phyloP scores from a whole-genome alignment of 495 filamentous ascomycete genomes.

The Cenococcum geophilum region DNA sequence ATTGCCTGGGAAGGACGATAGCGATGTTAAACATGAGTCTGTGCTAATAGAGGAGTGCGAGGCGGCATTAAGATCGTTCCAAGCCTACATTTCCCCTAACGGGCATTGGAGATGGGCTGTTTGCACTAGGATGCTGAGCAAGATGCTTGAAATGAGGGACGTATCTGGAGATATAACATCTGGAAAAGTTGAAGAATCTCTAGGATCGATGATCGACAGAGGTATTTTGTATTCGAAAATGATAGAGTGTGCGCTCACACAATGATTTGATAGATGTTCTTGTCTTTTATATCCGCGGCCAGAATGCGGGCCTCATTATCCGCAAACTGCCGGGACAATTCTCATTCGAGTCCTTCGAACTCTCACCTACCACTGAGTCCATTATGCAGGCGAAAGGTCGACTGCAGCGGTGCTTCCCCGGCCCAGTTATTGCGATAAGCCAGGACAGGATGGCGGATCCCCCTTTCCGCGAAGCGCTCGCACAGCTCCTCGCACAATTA shows the following conservation, averaged over 20 bases:
- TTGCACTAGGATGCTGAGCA: too few species aligned
- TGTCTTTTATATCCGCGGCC: constrained; percentile 46
- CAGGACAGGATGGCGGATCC: constrained; percentile 33
- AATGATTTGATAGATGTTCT: constrained; percentile 20
- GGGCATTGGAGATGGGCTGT: too few species aligned
- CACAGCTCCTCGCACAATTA: constrained; percentile 43
- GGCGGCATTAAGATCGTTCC: too few species aligned
- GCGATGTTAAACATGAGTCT: too few species aligned
- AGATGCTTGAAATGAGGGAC: too few species aligned
- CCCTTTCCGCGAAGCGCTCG: constrained; percentile 39
- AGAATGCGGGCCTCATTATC: constrained; percentile 57
- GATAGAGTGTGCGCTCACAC: background rate
- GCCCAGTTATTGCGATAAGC: constrained; percentile 42
- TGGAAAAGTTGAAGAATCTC: too few species aligned
- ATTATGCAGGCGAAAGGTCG: constrained; percentile 48
- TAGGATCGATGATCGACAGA: too few species aligned
- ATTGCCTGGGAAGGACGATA: constrained; percentile 47
- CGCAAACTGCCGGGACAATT: constrained; percentile 33
- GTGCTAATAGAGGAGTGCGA: too few species aligned
- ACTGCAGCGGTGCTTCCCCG: constrained; percentile 52
- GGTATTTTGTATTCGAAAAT: background rate
- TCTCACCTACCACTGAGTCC: constrained; percentile 44
- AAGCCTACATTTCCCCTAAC: too few species aligned
- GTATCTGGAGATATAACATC: too few species aligned
- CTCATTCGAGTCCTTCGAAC: constrained; percentile 52